Evolutionary conservation across 2,329 filamentous ascomycete genomes (phyloP).

Genomic region (Hypoxylon sp.): DNA sequence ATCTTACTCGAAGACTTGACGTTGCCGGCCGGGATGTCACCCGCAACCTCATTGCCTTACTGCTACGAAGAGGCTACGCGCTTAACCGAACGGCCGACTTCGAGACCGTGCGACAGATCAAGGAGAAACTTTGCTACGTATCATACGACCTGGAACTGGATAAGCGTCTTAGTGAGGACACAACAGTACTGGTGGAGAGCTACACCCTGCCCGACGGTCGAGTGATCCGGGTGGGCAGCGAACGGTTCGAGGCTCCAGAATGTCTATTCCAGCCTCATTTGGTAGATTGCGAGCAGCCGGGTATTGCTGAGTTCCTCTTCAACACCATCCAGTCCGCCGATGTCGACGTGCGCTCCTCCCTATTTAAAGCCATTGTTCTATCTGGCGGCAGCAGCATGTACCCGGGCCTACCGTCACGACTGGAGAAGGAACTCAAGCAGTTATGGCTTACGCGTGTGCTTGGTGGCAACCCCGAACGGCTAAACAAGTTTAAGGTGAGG

Average conservation of each 20-base stretch:
- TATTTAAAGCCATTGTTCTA: constrained; percentile 98
- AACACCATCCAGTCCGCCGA: constrained; percentile 98
- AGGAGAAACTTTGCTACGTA: constrained; percentile 99
- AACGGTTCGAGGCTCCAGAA: constrained; percentile 97
- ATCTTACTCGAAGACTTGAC: constrained; percentile 92
- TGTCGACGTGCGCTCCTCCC: constrained; percentile 90
- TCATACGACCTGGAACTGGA: constrained; percentile 98
- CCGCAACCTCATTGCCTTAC: constrained; percentile 95
- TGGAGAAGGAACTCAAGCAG: constrained; percentile 99
- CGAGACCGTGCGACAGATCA: constrained; percentile 98
- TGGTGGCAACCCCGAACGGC: constrained; percentile 89
- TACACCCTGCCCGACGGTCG: constrained; percentile 97
- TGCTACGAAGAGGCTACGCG: constrained; percentile 93
- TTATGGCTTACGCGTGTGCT: constrained; percentile 95
- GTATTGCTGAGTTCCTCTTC: constrained; percentile 97
- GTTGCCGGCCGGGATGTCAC: constrained; percentile 98
- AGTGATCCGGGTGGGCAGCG: constrained; percentile 94
- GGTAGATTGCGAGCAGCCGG: constrained; percentile 96
- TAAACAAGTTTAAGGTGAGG: constrained; percentile 99
- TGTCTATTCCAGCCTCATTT: constrained; percentile 99
- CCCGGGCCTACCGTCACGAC: constrained; percentile 89
- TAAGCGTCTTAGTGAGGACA: constrained; percentile 96
- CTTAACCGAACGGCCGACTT: constrained; percentile 99
- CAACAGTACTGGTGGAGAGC: constrained; percentile 95
- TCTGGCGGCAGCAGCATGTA: constrained; percentile 99